Base-by-base conservation (phyloP, 805 yeast species). In the Suhomyces kilbournensis region DNA sequence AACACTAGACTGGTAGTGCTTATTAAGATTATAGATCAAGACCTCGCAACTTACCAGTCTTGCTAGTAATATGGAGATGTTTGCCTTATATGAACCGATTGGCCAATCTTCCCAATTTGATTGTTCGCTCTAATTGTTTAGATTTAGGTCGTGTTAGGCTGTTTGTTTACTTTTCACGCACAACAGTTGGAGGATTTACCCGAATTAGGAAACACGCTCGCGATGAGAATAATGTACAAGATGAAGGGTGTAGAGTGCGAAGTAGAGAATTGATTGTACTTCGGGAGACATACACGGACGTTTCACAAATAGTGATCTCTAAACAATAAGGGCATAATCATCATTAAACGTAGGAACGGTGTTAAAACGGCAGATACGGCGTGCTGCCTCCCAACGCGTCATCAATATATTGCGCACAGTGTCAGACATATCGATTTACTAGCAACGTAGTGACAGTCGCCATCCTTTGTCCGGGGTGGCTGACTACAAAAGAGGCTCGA, bases 71-170 rank as follows among this genome's bases (percentile, higher is more conserved):
- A 38, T 19, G 42, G 42, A 38, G 42, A 38, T 38, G 42, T 38
- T 38, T 38, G 42, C 42, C 42, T 38, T 38, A 38, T 38, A 38
- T 38, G 42, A 38, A 17, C 23, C 42, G 9, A 38, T n/a, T 19
- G 23, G 23, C 23, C 15, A 38, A 38, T 38, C 20, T 17, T 19
- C n/a, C 42, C 23, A 38, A 38, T 17, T 10, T 38, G 14, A 19
- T 38, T 38, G 42, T 38, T 38, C 23, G 42, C 8, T 38, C 19
- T 19, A 20, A n/a, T 20, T 46, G 48, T 46, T 46, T 46, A 25
- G 48, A 23, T 46, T 46, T 46, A 23, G 48, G 48, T 46, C 48
- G 48, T 46, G 48, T 46, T 46, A 32, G 48, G 48, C 30, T 28
- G 48, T 34, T 46, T 46, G 48, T 46, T 46, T 46, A 46, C 43